Evolutionary conservation across 176 grass and related monocot genomes (phyloP).

Genomic region (Pontederia crassipes): DNA sequence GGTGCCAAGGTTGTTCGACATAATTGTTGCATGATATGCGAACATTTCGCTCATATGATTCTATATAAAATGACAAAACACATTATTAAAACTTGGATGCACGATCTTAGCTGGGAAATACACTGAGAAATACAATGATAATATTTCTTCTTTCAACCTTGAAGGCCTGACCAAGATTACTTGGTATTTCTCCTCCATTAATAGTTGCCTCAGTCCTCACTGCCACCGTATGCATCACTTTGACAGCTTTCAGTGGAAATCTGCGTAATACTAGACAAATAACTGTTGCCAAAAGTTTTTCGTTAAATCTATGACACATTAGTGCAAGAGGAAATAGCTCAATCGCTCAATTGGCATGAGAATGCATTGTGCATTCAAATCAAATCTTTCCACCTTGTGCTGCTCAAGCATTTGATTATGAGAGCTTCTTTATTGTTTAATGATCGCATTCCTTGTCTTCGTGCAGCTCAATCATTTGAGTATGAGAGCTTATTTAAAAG

Average conservation of each 20-base stretch:
- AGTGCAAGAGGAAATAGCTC: not conserved
- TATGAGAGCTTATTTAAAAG: too few species aligned
- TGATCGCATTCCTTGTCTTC: too few species aligned
- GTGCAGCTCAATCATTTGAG: too few species aligned
- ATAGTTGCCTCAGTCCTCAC: conserved; percentile 89
- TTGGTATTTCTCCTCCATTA: conserved; percentile 44
- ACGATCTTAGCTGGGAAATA: too few species aligned
- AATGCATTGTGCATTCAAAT: too few species aligned
- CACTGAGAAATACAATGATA: not conserved
- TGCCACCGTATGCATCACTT: conserved; percentile 95
- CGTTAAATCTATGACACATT: not conserved
- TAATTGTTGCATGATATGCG: conserved; percentile 95
- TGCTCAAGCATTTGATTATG: conserved; percentile 63
- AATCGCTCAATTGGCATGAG: not conserved
- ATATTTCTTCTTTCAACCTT: conserved; percentile 40
- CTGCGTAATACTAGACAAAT: conserved; percentile 17
- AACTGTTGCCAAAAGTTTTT: not conserved
- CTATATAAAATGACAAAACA: conserved; percentile 23
- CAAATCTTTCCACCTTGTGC: conserved; percentile 4
- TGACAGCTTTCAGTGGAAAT: conserved; percentile 99
- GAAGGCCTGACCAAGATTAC: conserved; percentile 75
- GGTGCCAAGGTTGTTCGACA: conserved; percentile 89
- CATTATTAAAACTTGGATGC: not conserved
- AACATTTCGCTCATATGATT: conserved; percentile 99
- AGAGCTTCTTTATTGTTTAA: conserved; percentile 45